Evolutionary conservation across 2,329 filamentous ascomycete genomes (phyloP), one percentile per base, ranked within the genome.

Genomic region (Fusarium robinianum): DNA sequence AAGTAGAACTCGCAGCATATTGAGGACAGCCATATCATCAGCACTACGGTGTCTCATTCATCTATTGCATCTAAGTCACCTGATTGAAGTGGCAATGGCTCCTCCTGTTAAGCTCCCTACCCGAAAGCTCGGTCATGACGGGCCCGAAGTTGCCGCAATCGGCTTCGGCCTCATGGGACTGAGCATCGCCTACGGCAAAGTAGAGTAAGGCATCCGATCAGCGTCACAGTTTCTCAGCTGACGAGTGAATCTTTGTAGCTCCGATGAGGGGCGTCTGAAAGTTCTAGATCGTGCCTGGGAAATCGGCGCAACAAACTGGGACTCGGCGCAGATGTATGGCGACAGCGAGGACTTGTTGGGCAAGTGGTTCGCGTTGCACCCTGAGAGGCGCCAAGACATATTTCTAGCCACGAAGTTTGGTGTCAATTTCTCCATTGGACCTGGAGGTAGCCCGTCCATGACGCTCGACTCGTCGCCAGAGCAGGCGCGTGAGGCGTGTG

Each of bases 281-380:
- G 11, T 39, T 8, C 18, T 39, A 21, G 35, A 39, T 7, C 24
- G 17, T 12, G 35, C 35, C 5, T 23, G 25, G 16, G 35, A 39
- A n/a, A 12, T 39, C 5, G 35, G 35, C 6, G 24, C 17, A 8
- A 19, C 16, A 11, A 22, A 29, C 17, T 39, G 35, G 35, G 35
- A 39, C 23, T 10, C n/a, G 14, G 18, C 41, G 2, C 23, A 44
- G 10, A 33, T 64, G 16, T 76, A 77, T 50, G 72, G 66, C 31
- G 70, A 73, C 48, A 69, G 53, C 44, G 74, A 78, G 51, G 67
- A 67, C 5, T 49, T 76, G 2, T 37, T 77, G 9, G 71, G 72
- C 5, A 66, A 67, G 54, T 77, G 74, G 71, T 69, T 77, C 51
- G 58, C 69, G 12, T 3, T 21, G 8, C 25, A 44, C 22, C 41